phyloP scores from a whole-genome alignment of 306 rosid species.

The Cicer cuneatum region DNA sequence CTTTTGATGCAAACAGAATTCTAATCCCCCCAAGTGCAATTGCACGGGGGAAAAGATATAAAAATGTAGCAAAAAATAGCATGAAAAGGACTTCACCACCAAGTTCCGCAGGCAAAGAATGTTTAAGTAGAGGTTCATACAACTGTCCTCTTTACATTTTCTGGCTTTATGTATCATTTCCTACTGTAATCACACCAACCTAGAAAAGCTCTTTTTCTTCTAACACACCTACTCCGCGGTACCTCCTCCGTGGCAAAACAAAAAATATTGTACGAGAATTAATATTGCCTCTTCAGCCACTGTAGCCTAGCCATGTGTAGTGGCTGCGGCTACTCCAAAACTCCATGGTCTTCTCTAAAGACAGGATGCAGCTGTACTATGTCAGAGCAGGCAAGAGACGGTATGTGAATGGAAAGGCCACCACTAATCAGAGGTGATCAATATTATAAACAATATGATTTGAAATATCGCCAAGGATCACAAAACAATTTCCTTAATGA shows the following conservation, averaged over 20 bases:
- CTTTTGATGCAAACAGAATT: conserved; percentile 24
- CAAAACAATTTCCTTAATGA: conserved; percentile 86
- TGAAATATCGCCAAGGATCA: conserved; percentile 50
- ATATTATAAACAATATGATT: conserved; percentile 39
- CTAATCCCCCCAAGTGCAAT: conserved; percentile 26
- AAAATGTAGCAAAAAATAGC: neutral
- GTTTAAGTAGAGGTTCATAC: conserved; percentile 38
- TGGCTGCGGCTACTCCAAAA: conserved; percentile 42
- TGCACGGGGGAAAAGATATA: conserved; percentile 13
- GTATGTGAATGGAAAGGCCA: conserved; percentile 48
- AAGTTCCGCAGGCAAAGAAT: conserved; percentile 36
- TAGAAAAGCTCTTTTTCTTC: conserved; percentile 36
- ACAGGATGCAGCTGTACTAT: conserved; percentile 40
- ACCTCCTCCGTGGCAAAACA: conserved; percentile 26
- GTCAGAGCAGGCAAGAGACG: conserved; percentile 40
- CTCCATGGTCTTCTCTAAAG: conserved; percentile 45
- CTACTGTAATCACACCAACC: conserved; percentile 47
- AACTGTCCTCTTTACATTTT: conserved; percentile 55
- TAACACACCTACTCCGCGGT: conserved; percentile 39
- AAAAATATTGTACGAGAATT: conserved; percentile 38
- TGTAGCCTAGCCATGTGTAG: conserved; percentile 6
- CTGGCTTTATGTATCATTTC: conserved; percentile 42
- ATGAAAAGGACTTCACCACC: conserved; percentile 29
- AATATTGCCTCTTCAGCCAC: conserved; percentile 41
- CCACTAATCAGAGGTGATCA: conserved; percentile 47